Percentiles rank a stretch among this genome's conserved stretches.
Evolutionary conservation across 164 flowering plant species (phyloP).

Genomic region (Magnolia sinica): DNA sequence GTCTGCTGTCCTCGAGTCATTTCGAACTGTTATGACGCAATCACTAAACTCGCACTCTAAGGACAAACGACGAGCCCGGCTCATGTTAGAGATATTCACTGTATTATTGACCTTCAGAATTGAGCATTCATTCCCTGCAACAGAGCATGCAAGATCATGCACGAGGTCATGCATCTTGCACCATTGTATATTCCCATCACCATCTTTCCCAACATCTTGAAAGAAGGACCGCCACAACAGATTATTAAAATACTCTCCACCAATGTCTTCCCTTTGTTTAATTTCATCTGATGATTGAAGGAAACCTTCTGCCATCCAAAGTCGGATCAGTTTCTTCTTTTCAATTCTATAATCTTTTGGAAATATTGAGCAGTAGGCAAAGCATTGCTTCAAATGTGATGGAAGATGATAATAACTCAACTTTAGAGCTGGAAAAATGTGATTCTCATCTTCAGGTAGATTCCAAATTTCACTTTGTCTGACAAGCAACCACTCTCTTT

Average conservation of each 20-base stretch:
- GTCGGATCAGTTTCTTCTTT: constrained; percentile 9
- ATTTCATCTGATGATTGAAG: background rate
- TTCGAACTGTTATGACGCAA: too few species aligned
- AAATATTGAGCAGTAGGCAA: constrained; percentile 20
- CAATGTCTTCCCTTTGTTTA: constrained; percentile 12
- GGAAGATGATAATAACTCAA: constrained; percentile 21
- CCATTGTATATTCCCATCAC: background rate
- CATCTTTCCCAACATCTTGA: background rate
- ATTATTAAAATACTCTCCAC: constrained; percentile 1
- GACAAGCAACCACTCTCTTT: constrained; percentile 13
- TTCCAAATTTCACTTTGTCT: constrained; percentile 15
- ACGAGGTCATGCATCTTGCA: constrained; percentile 15
- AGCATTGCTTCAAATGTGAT: constrained; percentile 19
- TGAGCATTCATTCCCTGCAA: constrained; percentile 5
- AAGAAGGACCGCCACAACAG: constrained; percentile 13
- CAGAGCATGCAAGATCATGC: constrained; percentile 11
- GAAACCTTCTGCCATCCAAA: constrained; percentile 24
- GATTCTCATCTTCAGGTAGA: background rate
- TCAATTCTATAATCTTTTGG: constrained; percentile 14
- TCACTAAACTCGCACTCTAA: background rate
- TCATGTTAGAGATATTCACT: background rate
- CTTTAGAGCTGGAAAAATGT: constrained; percentile 16
- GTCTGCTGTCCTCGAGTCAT: background rate
- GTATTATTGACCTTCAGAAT: background rate
- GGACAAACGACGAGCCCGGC: background rate